Evolutionary conservation across 163 green algal genomes (phyloP), one percentile per base, ranked within the genome.

Genomic region (Chloroidium sp.): DNA sequence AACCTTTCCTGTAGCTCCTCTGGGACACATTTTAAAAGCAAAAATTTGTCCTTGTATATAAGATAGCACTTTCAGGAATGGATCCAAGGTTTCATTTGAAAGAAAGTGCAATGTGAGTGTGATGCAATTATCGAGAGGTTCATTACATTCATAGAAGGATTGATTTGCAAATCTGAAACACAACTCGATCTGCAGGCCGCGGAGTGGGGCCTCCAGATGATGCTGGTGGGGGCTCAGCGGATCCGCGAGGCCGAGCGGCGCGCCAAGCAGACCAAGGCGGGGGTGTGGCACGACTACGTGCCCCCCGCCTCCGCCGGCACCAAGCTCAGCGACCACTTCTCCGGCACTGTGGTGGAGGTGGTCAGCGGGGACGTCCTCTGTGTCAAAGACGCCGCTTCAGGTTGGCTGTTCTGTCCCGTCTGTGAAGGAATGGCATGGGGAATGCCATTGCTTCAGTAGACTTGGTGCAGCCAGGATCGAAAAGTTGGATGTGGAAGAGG

Each of bases 331-430:
- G 88, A 91, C 81, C 83, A 77, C 10, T 94, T 92, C 75, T 87
- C 59, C 0, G 86, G 86, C 75, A 79, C 84, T n/a, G 94, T 98
- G 12, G 75, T 92, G 0, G 95, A 99, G 90, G 85, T 98, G 2
- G 91, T 97, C 2, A 94, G 85, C n/a, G 95, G 95, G 36, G 95
- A 99, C 85, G 95, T 86, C 77, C 12, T 99, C 76, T 84, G 97
- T 0, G 83, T 96, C 6, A 83, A 68, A 58, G 91, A 94, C 82
- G 69, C 81, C 62, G 76, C 78, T 12, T 85, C 85, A 60, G 84
- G 62, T 62, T 36, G 36, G 36, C 36, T 36, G 36, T 36, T 36
- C 12, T 6, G 72, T 77, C 12, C 72, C 12, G 13, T 10, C 12
- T 8, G 12, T 36, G 6, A 77, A 77, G 72, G 67, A 74, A 74